Conservation (phyloP, 192 early-diverging fungal genomes). For the Anaeromyces robustus region DNA sequence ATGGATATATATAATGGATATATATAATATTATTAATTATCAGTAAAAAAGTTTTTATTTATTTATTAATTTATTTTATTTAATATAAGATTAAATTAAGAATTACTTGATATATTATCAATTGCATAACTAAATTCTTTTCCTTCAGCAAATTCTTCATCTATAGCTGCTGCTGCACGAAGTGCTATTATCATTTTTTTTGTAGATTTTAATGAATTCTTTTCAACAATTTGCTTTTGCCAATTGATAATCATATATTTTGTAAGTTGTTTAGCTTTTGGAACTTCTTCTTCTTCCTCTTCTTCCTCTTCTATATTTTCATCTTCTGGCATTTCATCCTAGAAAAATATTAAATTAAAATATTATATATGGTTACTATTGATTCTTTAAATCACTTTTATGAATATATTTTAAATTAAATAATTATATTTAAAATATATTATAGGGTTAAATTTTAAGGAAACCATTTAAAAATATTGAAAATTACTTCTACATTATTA, state of each 20-base stretch:
- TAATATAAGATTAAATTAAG: no score
- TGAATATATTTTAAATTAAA: no score
- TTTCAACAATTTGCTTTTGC: constrained; percentile 11
- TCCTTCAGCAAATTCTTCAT: constrained; percentile 14
- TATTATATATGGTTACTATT: no score
- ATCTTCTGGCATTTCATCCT: constrained; percentile 5
- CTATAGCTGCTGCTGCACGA: neutral
- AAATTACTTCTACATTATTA: constrained; percentile 8
- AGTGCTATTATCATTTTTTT: neutral
- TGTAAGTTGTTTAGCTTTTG: neutral
- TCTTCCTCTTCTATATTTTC: constrained; percentile 7
- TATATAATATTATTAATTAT: no score
- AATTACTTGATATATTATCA: constrained; percentile 4
- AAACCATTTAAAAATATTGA: no score
- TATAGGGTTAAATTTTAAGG: no score
- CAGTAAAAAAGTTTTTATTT: no score
- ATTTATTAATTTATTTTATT: no score
- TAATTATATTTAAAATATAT: no score
- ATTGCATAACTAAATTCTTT: constrained; percentile 14
- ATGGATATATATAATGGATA: neutral
- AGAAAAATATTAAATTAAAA: no score
- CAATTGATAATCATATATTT: neutral
- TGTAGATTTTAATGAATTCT: neutral
- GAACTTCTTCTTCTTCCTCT: constrained; percentile 20
- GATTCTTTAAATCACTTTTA: no score